Conservation (phyloP, 2,329 filamentous ascomycete genomes). For the Proliferodiscus dingleyae region DNA sequence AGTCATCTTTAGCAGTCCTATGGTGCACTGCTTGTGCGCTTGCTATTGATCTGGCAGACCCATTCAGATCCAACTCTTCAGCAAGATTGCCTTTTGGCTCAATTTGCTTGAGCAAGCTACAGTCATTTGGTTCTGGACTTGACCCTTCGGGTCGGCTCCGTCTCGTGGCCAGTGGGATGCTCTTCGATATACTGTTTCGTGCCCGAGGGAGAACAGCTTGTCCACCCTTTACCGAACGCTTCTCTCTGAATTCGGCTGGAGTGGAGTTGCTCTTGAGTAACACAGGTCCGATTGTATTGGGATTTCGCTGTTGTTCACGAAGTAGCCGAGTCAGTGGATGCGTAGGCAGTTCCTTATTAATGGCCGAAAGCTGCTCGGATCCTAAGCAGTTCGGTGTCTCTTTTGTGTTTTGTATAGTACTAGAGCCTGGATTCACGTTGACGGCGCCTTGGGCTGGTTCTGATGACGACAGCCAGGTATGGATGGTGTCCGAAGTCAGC, state of each 20-base stretch:
- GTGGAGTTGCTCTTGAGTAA: constrained; percentile 5
- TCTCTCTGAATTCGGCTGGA: constrained; percentile 7
- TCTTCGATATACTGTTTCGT: constrained; percentile 2
- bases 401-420: constrained; percentile 7
- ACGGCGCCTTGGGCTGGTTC: constrained; percentile 17
- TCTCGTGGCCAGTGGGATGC: background rate
- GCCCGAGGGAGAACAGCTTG: constrained; percentile 2
- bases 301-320: constrained; percentile 11
- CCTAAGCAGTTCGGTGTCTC: constrained; percentile 8
- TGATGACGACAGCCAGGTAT: constrained; percentile 14
- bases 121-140: background rate
- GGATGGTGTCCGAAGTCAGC: constrained; percentile 17
- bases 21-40: constrained; percentile 11
- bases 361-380: constrained; percentile 4
- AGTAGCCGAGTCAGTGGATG: constrained; percentile 18
- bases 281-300: constrained; percentile 7
- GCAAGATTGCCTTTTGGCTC: constrained; percentile 18
- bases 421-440: constrained; percentile 14
- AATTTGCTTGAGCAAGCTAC: constrained; percentile 8
- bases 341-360: constrained; percentile 8
- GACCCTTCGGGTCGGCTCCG: background rate
- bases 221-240: constrained; percentile 6
- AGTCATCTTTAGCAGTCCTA: constrained; percentile 39
- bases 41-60: background rate
- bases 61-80: background rate